Base-by-base conservation (phyloP, 1,139 yeast genomes). In the Candida frijolesensis region DNA sequence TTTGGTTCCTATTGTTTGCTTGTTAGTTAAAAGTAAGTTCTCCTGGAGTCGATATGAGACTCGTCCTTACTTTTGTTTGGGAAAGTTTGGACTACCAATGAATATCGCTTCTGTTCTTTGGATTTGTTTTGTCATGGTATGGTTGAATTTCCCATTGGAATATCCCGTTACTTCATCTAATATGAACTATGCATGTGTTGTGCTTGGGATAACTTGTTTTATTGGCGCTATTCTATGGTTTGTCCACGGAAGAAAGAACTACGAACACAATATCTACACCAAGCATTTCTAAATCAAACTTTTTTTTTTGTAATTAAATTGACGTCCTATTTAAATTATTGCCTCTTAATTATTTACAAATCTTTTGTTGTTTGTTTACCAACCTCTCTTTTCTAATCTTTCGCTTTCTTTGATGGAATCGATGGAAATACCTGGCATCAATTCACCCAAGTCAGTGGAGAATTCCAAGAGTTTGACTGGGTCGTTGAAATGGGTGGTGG, bases 401-500 rank as follows among this genome's bases (percentile, higher is more conserved):
- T 82, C 84, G 29, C 68, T 67, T 46, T 72, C 75, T 54, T 66
- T 70, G 58, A 84, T 72, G 30, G 79, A 68, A 51, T 76, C 78
- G 55, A 83, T 82, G 51, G 84, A 79, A 49, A 83, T 78, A 46
- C 92, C 92, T 51, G 82, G 80, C 91, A 86, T 86, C 65, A 85
- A 83, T 56, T 84, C 84, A 48, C 96, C 96, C 58, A 89, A 78
- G 61, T 85, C 89, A 45, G 87, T 84, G 43, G 92, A 85, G 54
- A 78, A 85, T 64, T 87, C 87, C 65, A 89, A 80, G 39, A 89
- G 69, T 61, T 81, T 79, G 57, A 67, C 66, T 15, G 94, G 83
- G 60, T 87, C 88, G 51, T 84, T 71, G 74, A 73, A 89, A 64
- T 87, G 83, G 42, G 94, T 87, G 35, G 89, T 90, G 22, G 95